Evolutionary conservation across 257 asterid genomes (phyloP), one percentile per base, ranked within the genome.

Genomic region (Jasminum sambac): DNA sequence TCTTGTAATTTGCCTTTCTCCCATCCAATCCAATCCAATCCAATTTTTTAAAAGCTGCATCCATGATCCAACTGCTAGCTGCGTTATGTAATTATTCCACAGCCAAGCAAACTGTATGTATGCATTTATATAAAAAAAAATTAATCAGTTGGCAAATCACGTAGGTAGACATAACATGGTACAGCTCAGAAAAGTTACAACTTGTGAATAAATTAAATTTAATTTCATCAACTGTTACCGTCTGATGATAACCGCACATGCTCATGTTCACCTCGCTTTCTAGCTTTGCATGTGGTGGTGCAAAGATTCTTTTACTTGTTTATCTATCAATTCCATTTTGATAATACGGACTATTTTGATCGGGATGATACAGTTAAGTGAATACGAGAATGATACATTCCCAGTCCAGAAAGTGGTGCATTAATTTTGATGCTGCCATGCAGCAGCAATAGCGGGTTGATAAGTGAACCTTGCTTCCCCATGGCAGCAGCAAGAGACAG

Each of bases 31-130:
- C n/a, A n/a, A n/a, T n/a, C n/a, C n/a, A n/a, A n/a, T n/a, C n/a
- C n/a, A n/a, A n/a, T n/a, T 52, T 57, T 68, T 44, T 67, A 26
- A 70, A 24, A 37, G 43, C 68, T 74, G 65, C 66, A 57, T 74
- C n/a, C n/a, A n/a, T n/a, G n/a, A n/a, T n/a, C 81, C 52, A 76
- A 62, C 70, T 73, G 76, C 76, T 42, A 77, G 63, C 63, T 62
- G 61, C 61, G 19, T 30, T 83, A 84, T 79, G 68, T 80, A 26
- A 62, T 81, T 72, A 83, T 81, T 89, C 95, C 90, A 91, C 95
- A 77, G 90, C 89, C 88, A 86, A 78, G 66, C 95, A 91, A 82
- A 86, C 96, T 89, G 92, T 63, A 62, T 70, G 60, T 67, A 59
- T 69, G 58, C 50, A 71, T 52, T n/a, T n/a, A n/a, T n/a, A n/a